phyloP scores from a whole-genome alignment of 192 early-diverging fungal species.

The Lunasporangiospora selenospora region DNA sequence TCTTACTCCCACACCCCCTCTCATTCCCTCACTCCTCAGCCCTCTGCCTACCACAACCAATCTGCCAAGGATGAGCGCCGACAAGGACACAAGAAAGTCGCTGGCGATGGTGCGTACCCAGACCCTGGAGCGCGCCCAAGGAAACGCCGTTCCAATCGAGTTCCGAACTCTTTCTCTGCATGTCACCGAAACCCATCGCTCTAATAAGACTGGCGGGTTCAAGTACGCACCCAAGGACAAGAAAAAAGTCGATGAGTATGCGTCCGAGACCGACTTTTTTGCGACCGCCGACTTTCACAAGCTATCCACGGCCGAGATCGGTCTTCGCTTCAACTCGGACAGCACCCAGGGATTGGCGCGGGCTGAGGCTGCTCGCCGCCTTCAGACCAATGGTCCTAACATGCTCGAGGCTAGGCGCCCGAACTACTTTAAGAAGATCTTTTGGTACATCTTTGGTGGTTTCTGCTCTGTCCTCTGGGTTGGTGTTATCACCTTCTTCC shows the following conservation, averaged over 20 bases:
- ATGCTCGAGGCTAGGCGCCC: conserved; percentile 44
- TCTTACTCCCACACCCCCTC: too few relatives aligned
- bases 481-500: conserved; percentile 68
- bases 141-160: conserved; percentile 48
- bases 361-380: conserved; percentile 33
- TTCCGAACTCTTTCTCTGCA: conserved; percentile 56
- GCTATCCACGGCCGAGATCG: conserved; percentile 47
- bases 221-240: conserved; percentile 5
- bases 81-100: conserved; percentile 41
- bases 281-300: conserved; percentile 53
- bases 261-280: conserved; percentile 44
- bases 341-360: conserved; percentile 42
- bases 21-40: too few relatives aligned
- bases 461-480: conserved; percentile 80
- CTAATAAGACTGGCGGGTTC: conserved; percentile 14
- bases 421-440: conserved; percentile 50
- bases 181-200: conserved; percentile 49
- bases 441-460: conserved; percentile 70
- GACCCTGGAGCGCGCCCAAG: conserved; percentile 42
- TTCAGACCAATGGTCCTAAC: conserved; percentile 52
- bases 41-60: too few relatives aligned
- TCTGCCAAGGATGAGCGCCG: too few relatives aligned
- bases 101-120: conserved; percentile 35
- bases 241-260: conserved; percentile 18
- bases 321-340: conserved; percentile 47